These are phyloP conservation scores for Simplicillium aogashimaense DNA, from an alignment of 2,329 filamentous ascomycete species.

Conservation along the genomic window DNA sequence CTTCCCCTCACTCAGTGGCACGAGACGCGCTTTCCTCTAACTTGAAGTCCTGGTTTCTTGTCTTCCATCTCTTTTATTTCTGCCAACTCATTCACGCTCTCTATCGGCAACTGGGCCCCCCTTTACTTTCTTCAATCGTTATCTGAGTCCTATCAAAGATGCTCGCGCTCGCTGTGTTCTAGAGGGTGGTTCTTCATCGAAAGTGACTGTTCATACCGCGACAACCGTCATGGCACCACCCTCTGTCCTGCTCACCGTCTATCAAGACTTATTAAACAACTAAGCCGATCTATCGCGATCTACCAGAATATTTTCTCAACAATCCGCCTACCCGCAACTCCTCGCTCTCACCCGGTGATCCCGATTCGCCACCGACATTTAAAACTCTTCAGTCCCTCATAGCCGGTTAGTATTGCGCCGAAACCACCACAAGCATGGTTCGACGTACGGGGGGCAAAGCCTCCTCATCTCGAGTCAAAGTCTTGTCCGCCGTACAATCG, in stretches of 20 bases:
- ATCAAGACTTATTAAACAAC: slow-evolving; percentile 9
- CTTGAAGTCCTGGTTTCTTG: not conserved
- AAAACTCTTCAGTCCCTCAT: slow-evolving; percentile 10
- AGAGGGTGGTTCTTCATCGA: slow-evolving; percentile 39
- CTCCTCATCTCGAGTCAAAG: slow-evolving; percentile 16
- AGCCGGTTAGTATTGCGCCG: slow-evolving; percentile 8
- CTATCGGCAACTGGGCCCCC: too few relatives aligned
- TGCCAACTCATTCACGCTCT: not conserved
- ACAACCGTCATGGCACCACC: slow-evolving; percentile 46
- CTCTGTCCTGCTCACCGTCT: slow-evolving; percentile 25
- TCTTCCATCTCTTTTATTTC: not conserved
- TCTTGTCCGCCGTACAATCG: slow-evolving; percentile 6
- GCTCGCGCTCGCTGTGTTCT: slow-evolving; percentile 35
- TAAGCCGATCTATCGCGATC: not conserved
- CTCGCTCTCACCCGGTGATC: not conserved
- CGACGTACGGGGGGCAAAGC: slow-evolving; percentile 18
- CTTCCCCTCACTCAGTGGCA: slow-evolving; percentile 3
- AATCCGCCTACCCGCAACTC: not conserved
- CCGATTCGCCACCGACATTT: not conserved
- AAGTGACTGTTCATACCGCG: slow-evolving; percentile 16
- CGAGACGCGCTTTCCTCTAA: slow-evolving; percentile 1
- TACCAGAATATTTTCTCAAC: not conserved
- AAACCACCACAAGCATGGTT: slow-evolving; percentile 10
- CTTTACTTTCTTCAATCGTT: too few relatives aligned
- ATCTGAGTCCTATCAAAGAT: slow-evolving; percentile 10